phyloP scores from a whole-genome alignment of 441 rosid genomes.

The Brassica hybrid region DNA sequence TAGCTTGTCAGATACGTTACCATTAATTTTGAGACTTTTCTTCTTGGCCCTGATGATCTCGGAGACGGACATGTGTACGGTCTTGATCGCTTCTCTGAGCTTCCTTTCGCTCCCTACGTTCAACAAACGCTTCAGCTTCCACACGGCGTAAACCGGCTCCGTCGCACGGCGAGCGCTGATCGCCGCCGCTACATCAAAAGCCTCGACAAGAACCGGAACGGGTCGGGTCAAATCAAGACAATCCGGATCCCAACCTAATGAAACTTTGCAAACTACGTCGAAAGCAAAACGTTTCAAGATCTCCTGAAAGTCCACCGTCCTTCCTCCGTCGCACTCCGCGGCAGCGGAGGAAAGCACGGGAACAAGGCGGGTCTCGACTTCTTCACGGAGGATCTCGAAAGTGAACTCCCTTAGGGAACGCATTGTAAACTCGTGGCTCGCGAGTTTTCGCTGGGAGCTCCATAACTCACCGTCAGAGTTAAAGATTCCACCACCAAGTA shows the following conservation, averaged over 20 bases:
- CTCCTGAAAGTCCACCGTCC: conserved; percentile 55
- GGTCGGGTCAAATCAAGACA: conserved; percentile 56
- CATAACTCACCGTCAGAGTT: conserved; percentile 61
- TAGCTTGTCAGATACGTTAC: conserved; percentile 39
- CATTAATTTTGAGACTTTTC: conserved; percentile 35
- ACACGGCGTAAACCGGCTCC: conserved; percentile 49
- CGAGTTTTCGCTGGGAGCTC: conserved; percentile 59
- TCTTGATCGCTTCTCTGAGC: conserved; percentile 47
- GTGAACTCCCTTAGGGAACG: conserved; percentile 48
- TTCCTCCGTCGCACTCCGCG: background rate
- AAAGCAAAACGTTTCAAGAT: conserved; percentile 57
- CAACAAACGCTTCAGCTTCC: conserved; percentile 57
- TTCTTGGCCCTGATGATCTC: conserved; percentile 52
- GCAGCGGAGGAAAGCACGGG: conserved; percentile 46
- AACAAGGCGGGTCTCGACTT: conserved; percentile 51
- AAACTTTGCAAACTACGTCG: conserved; percentile 55
- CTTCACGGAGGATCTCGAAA: conserved; percentile 55
- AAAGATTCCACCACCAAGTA: conserved; percentile 64
- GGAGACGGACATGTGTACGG: conserved; percentile 45
- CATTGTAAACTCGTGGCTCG: conserved; percentile 55
- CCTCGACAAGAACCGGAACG: conserved; percentile 50
- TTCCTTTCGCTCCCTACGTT: conserved; percentile 59
- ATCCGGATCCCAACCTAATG: conserved; percentile 60
- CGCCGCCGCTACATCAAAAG: conserved; percentile 63
- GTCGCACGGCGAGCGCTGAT: conserved; percentile 65